Evolutionary conservation across 306 rosid species (phyloP), one percentile per base, ranked within the genome.

Genomic region (Dryas octopetala): DNA sequence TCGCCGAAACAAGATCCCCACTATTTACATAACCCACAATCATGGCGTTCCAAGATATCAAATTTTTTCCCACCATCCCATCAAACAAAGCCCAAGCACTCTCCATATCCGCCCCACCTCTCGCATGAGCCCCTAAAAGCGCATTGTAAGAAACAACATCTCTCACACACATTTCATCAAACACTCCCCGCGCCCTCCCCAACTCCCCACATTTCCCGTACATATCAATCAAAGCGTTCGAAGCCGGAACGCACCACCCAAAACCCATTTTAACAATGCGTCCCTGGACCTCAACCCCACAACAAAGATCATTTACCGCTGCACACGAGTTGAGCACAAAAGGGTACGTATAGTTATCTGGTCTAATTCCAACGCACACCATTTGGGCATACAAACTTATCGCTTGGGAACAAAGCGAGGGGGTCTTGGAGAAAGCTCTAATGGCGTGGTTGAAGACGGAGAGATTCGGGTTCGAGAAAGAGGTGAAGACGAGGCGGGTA

Each of bases 391-490:
- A 73, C 54, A 79, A 14, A 8, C 10, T 28, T 6, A 57, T 2
- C 28, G 69, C 63, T 43, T 72, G 54, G 40, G 1, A n/a, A 41
- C 68, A 57, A 13, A 79, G 77, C 41, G 45, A 41, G 2, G 46
- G 19, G 15, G 14, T 14, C 38, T 57, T 79, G n/a, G 78, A 70
- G 71, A 70, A 78, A 8, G 81, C 59, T 11, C 58, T 43, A 48
- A 78, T 63, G 9, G 81, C 81, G 49, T 62, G 76, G 81, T 78
- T 78, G 71, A 78, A 70, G 15, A 78, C 65, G 1, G 81, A 62
- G 8, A 78, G 66, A 13, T 78, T 78, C 16, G 76, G 81, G 58
- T 43, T 55, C 17, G 65, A 44, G 66, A 70, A 78, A 9, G 81
- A 41, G 71, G 71, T 70, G 65, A 78, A 78, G 58, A 62, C 49